Base-by-base conservation (phyloP, 2,329 filamentous ascomycete genomes). In the Didymella keratinophila region DNA sequence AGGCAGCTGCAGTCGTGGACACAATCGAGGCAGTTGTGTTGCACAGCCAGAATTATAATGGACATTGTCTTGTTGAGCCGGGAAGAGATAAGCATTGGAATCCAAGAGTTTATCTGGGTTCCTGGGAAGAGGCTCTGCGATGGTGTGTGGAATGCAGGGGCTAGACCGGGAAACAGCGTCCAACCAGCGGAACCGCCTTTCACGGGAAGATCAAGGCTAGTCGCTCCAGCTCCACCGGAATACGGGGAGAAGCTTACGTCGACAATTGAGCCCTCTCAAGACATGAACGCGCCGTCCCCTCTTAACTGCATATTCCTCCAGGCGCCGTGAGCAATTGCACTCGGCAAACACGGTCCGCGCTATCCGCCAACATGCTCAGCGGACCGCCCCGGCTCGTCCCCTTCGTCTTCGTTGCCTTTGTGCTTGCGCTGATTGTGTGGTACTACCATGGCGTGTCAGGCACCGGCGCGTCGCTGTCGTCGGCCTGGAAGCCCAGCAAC, bases 371-470 rank as follows among this genome's bases (percentile, higher is more conserved):
- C 28, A 76, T 76, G 74, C 68, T 76, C 54, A 70, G 72, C 51
- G 71, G 73, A 46, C 74, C 74, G 30, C 74, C 74, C 20, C 70
- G 74, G 52, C 64, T 73, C 18, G 55, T 75, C 2, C 71, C 71
- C 47, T 62, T 72, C 32, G 52, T 75, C 51, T 64, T 69, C 42
- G 52, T 71, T 49, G 58, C 71, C 44, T 54, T 71, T 23, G 58
- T 67, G 23, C 61, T 76, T 27, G 55, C 61, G 45, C 62, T 76
- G 16, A 64, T 65, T 32, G 74, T 71, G 69, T 74, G 70, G 71
- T 75, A 74, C 56, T 46, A 72, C 9, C 65, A 66, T 37, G 52
- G 66, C 39, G 50, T 48, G 36, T 58, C 61, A 12, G 48, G 56
- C 42, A 23, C 63, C 27, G 41, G 43, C 32, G 37, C 65, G n/a